Evolutionary conservation across 2,329 filamentous ascomycete genomes (phyloP).

Genomic region (Aspergillus sergii): DNA sequence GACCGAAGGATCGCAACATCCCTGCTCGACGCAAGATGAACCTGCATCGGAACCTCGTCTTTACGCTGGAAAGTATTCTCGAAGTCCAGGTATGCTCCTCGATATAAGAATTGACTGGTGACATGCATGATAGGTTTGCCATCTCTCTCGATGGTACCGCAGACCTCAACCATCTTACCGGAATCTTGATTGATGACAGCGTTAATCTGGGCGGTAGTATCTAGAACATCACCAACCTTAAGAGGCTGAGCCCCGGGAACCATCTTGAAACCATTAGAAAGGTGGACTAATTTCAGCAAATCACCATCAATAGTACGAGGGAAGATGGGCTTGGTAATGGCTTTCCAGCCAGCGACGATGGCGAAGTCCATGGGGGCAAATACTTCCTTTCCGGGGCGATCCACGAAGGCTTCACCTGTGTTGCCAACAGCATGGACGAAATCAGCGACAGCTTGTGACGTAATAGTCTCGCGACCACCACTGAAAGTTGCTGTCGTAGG

Average conservation of each 20-base stretch:
- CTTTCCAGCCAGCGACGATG: slow-evolving; percentile 98
- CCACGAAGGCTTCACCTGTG: slow-evolving; percentile 94
- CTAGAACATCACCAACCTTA: slow-evolving; percentile 91
- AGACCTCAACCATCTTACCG: slow-evolving; percentile 99
- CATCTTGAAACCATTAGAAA: slow-evolving; percentile 99
- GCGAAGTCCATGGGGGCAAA: slow-evolving; percentile 98
- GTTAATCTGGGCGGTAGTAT: slow-evolving; percentile 94
- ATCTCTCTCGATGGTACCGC: slow-evolving; percentile 86
- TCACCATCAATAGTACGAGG: slow-evolving; percentile 95
- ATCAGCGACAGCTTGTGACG: slow-evolving; percentile 90
- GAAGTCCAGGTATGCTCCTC: slow-evolving; percentile 87
- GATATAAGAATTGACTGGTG: slow-evolving; percentile 96
- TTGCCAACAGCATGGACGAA: slow-evolving; percentile 99
- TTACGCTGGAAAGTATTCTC: slow-evolving; percentile 99
- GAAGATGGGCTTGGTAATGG: slow-evolving; percentile 99
- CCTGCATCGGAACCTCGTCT: slow-evolving; percentile 90
- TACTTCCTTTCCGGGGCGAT: slow-evolving; percentile 89
- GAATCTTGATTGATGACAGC: slow-evolving; percentile 97
- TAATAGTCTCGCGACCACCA: slow-evolving; percentile 84
- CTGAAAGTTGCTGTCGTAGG: slow-evolving; percentile 86
- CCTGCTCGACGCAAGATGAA: slow-evolving; percentile 83
- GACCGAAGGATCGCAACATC: slow-evolving; percentile 92
- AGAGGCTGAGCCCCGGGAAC: slow-evolving; percentile 90
- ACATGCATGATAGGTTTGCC: slow-evolving; percentile 94
- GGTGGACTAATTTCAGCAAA: slow-evolving; percentile 89